These are phyloP conservation scores for Sphagnurus paluster DNA, from an alignment of 1,284 basidiomycete genomes.

Conservation along the genomic window DNA sequence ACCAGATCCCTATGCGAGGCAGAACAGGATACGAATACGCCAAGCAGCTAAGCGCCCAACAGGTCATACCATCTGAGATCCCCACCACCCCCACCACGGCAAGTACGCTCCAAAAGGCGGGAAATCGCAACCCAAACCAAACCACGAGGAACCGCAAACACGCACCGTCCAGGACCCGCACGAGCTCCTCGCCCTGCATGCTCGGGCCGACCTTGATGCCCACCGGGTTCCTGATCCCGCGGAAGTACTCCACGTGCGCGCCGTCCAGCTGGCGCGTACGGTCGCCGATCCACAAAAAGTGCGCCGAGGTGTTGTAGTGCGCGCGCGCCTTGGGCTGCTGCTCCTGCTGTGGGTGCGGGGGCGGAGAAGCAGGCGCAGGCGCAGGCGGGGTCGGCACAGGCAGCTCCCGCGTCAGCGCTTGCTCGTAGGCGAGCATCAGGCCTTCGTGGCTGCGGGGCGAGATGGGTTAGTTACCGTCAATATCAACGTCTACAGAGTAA, in stretches of 20 bases:
- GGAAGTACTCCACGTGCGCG: constrained; percentile 95
- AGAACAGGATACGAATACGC: too few species aligned
- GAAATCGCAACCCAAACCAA: not conserved
- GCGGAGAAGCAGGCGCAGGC: not conserved
- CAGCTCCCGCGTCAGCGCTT: constrained; percentile 82
- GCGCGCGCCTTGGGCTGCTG: constrained; percentile 24
- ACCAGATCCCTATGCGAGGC: too few species aligned
- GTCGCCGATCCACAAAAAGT: constrained; percentile 98
- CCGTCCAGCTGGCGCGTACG: constrained; percentile 92
- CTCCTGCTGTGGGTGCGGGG: not conserved
- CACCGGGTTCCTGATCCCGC: constrained; percentile 94
- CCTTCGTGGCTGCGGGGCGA: constrained; percentile 91
- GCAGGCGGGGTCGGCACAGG: constrained; percentile 29
- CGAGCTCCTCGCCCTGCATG: constrained; percentile 82
- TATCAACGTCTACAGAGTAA: too few species aligned
- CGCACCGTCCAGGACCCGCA: constrained; percentile 76
- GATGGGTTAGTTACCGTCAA: too few species aligned
- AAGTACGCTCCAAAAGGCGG: not conserved
- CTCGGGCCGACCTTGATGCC: constrained; percentile 96
- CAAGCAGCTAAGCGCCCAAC: too few species aligned
- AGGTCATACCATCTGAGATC: too few species aligned
- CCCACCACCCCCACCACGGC: too few species aligned
- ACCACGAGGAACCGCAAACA: constrained; percentile 14
- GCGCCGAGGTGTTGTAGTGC: constrained; percentile 87
- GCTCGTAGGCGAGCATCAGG: constrained; percentile 91